phyloP scores from a whole-genome alignment of 1,284 basidiomycete genomes.

The Papiliotrema terrestris region DNA sequence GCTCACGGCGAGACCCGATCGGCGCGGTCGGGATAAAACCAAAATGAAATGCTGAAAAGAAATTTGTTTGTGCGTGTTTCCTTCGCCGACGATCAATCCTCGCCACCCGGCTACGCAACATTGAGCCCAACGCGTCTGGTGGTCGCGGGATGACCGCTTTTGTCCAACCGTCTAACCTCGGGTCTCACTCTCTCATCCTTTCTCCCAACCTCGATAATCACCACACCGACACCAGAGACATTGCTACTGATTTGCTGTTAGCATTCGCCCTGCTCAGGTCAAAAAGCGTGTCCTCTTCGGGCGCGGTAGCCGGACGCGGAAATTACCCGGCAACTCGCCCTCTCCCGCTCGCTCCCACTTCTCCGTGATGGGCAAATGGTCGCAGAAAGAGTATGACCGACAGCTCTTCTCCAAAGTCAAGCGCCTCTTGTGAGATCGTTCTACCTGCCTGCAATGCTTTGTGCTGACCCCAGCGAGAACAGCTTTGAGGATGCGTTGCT shows the following conservation, averaged over 20 bases:
- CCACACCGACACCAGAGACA: background rate
- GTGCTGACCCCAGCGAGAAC: background rate
- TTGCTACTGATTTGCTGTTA: too few relatives aligned
- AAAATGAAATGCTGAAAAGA: background rate
- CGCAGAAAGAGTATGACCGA: conserved; percentile 19
- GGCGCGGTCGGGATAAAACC: background rate
- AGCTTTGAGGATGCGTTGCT: background rate
- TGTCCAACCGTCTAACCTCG: background rate
- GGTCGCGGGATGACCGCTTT: background rate
- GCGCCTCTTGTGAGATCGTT: conserved; percentile 20
- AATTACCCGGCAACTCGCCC: too few relatives aligned
- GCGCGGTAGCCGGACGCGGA: too few relatives aligned
- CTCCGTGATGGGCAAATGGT: conserved; percentile 27
- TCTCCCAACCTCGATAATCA: background rate
- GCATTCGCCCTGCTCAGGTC: too few relatives aligned
- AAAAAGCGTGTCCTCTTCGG: too few relatives aligned
- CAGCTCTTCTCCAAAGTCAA: conserved; percentile 18
- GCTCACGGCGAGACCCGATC: too few relatives aligned
- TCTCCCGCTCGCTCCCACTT: too few relatives aligned
- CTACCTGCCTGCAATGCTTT: too few relatives aligned
- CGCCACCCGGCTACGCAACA: too few relatives aligned
- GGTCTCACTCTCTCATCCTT: background rate
- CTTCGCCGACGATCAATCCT: too few relatives aligned
- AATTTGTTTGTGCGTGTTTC: too few relatives aligned
- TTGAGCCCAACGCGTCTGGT: too few relatives aligned